Conservation (phyloP, 2,329 filamentous ascomycete species). For the Talaromyces sp. region DNA sequence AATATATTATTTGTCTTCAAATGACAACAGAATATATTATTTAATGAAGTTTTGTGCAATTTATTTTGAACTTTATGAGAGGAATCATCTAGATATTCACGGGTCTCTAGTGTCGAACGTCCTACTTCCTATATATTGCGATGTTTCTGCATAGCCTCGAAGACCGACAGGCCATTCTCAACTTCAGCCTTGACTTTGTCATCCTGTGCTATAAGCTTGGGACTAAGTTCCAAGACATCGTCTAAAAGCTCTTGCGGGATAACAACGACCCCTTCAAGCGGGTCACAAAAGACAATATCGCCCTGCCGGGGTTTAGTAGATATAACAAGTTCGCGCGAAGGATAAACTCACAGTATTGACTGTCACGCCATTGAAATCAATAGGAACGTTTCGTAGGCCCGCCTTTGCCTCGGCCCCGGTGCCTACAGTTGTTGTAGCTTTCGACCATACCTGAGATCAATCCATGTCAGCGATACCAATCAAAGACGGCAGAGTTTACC, state of each 20-base stretch:
- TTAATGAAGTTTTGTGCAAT: not conserved
- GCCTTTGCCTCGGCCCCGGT: slow-evolving; percentile 40
- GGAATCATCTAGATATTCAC: not conserved
- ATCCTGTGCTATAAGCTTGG: slow-evolving; percentile 48
- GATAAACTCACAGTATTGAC: slow-evolving; percentile 32
- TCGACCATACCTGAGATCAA: slow-evolving; percentile 36
- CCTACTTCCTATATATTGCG: slow-evolving; percentile 19
- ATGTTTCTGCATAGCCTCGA: slow-evolving; percentile 61
- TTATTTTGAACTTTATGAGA: not conserved
- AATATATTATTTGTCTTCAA: not conserved
- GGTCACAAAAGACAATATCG: slow-evolving; percentile 66
- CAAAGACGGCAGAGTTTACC: not conserved
- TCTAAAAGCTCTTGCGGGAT: slow-evolving; percentile 58
- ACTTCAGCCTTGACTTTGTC: slow-evolving; percentile 61
- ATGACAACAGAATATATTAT: not conserved
- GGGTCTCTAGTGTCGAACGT: not conserved
- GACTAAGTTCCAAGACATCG: slow-evolving; percentile 56
- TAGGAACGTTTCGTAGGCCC: slow-evolving; percentile 33
- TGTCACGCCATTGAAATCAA: slow-evolving; percentile 35
- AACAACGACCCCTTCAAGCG: slow-evolving; percentile 62
- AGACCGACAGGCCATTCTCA: slow-evolving; percentile 54
- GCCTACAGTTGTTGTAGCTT: slow-evolving; percentile 39
- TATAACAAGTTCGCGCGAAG: not conserved
- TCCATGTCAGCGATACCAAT: not conserved
- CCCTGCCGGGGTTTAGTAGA: slow-evolving; percentile 33